Conservation (phyloP, 768 basidiomycete genomes). For the Astraeus odoratus region DNA sequence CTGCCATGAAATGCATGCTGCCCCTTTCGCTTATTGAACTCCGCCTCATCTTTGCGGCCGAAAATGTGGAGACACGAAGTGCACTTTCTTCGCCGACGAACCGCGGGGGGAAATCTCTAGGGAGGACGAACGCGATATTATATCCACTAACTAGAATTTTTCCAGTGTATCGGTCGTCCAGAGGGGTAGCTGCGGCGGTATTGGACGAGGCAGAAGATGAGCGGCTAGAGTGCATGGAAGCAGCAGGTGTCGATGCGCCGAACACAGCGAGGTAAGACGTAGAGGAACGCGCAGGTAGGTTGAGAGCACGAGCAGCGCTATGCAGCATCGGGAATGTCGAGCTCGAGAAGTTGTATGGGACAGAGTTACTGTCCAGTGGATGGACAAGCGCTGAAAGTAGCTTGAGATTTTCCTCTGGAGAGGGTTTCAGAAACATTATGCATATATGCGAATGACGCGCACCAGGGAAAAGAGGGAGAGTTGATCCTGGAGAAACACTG, state of each 20-base stretch:
- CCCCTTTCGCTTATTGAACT: slow-evolving; percentile 51
- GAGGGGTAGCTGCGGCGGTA: slow-evolving; percentile 29
- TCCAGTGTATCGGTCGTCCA: slow-evolving; percentile 67
- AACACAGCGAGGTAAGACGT: slow-evolving; percentile 58
- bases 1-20: slow-evolving; percentile 71
- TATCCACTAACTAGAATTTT: slow-evolving; percentile 73
- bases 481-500: slow-evolving; percentile 55
- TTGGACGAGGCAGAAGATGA: slow-evolving; percentile 30
- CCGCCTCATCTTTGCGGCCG: slow-evolving; percentile 36
- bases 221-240: slow-evolving; percentile 27
- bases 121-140: slow-evolving; percentile 68
- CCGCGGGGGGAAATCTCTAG: slow-evolving; percentile 50
- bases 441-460: slow-evolving; percentile 7
- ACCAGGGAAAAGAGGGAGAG: slow-evolving; percentile 72
- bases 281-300: slow-evolving; percentile 51
- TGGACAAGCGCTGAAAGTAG: slow-evolving; percentile 68
- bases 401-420: slow-evolving; percentile 72
- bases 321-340: slow-evolving; percentile 54
- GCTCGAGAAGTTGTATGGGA: slow-evolving; percentile 71
- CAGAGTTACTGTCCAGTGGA: slow-evolving; percentile 63
- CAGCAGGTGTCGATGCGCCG: slow-evolving; percentile 32
- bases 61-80: slow-evolving; percentile 17
- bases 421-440: neutral
- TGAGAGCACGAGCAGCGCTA: slow-evolving; percentile 63
- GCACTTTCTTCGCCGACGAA: slow-evolving; percentile 19